Percentiles rank a stretch among this genome's conserved stretches.
Conservation (phyloP, 306 rosid genomes). For the Begonia loranthoides region DNA sequence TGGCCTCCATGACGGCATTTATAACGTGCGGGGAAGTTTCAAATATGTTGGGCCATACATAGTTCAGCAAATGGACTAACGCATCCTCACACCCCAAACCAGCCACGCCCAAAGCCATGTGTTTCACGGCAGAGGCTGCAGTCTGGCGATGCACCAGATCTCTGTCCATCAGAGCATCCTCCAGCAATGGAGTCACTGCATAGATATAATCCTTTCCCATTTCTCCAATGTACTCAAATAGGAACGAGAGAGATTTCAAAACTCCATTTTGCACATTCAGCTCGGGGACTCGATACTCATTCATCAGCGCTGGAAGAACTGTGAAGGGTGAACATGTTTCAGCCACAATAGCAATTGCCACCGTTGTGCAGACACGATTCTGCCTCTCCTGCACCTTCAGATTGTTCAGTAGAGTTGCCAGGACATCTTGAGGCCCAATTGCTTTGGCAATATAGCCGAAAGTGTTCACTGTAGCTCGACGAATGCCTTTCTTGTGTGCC, state of each 20-base stretch:
- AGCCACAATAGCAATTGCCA: slow-evolving; percentile 86
- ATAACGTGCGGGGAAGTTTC: slow-evolving; percentile 95
- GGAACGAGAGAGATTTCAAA: slow-evolving; percentile 80
- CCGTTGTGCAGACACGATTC: slow-evolving; percentile 95
- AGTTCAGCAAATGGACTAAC: slow-evolving; percentile 63
- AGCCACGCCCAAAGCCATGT: slow-evolving; percentile 97
- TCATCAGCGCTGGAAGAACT: slow-evolving; percentile 89
- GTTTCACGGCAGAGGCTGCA: slow-evolving; percentile 96
- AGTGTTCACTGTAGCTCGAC: slow-evolving; percentile 84
- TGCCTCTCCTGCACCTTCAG: slow-evolving; percentile 94
- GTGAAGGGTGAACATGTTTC: slow-evolving; percentile 96
- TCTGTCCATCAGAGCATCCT: slow-evolving; percentile 93
- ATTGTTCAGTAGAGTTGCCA: slow-evolving; percentile 74
- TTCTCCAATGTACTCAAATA: slow-evolving; percentile 93
- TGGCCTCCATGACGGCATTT: slow-evolving; percentile 95
- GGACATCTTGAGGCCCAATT: slow-evolving; percentile 88
- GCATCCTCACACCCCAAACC: slow-evolving; percentile 98
- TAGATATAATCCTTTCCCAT: slow-evolving; percentile 97
- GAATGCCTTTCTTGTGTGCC: slow-evolving; percentile 93
- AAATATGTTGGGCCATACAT: slow-evolving; percentile 90
- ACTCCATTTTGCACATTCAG: slow-evolving; percentile 95
- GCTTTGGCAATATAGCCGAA: slow-evolving; percentile 91
- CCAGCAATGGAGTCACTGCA: slow-evolving; percentile 90
- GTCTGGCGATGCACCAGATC: slow-evolving; percentile 96
- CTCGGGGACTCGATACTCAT: slow-evolving; percentile 92